Percentiles rank a stretch among this genome's conserved stretches.
phyloP scores from a whole-genome alignment of 2,329 filamentous ascomycete species.

The Emmonsiellopsis sp. region DNA sequence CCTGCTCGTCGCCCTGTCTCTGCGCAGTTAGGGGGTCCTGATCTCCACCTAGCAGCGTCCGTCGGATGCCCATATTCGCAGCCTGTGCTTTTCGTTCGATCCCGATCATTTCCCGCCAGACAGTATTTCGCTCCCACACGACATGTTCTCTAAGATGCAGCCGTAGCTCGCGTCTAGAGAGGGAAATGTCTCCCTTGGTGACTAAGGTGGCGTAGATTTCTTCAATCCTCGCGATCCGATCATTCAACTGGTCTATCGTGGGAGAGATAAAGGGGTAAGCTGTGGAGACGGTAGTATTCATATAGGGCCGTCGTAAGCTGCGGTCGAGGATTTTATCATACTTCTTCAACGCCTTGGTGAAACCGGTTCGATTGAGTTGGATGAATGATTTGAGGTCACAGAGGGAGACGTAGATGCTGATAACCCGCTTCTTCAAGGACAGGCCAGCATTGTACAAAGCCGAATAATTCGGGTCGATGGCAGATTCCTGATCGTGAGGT shows the following conservation, averaged over 20 bases:
- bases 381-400: conserved; percentile 95
- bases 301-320: conserved; percentile 67
- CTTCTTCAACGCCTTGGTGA: conserved; percentile 94
- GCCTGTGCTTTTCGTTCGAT: conserved; percentile 94
- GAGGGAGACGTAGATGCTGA: conserved; percentile 79
- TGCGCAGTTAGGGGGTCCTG: conserved; percentile 58
- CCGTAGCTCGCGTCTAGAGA: conserved; percentile 76
- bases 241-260: conserved; percentile 62
- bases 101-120: conserved; percentile 98
- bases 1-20: conserved; percentile 76
- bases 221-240: conserved; percentile 67
- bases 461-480: conserved; percentile 62
- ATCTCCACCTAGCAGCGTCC: conserved; percentile 69
- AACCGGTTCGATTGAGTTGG: conserved; percentile 93
- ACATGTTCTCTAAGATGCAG: conserved; percentile 92
- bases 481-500: conserved; percentile 52
- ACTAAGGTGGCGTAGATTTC: conserved; percentile 70
- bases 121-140: conserved; percentile 97
- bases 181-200: conserved; percentile 66
- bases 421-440: conserved; percentile 84
- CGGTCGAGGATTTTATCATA: conserved; percentile 93
- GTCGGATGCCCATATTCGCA: conserved; percentile 71
- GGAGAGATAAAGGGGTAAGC: conserved; percentile 72
- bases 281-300: conserved; percentile 62
- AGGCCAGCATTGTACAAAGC: conserved; percentile 63